Base-by-base conservation (phyloP, 139 green algal species). In the Closterium sp. region DNA sequence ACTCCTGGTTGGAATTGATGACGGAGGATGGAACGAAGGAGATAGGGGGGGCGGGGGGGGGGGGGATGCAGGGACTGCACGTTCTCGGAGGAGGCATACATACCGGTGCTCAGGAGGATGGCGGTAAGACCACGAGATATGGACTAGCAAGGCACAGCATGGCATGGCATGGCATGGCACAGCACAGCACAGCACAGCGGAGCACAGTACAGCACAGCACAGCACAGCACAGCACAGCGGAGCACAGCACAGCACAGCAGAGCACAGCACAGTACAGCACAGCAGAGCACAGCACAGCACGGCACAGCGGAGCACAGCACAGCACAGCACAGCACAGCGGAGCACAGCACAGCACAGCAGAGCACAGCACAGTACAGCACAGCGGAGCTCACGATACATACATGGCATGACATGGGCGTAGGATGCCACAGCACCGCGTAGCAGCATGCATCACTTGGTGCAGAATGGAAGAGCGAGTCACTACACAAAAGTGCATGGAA, bases 271-370 rank as follows among this genome's bases (percentile, higher is more conserved):
- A n/a, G n/a, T n/a, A n/a, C n/a, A n/a, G n/a, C n/a, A n/a, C n/a
- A n/a, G n/a, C n/a, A n/a, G n/a, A n/a, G n/a, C n/a, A n/a, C n/a
- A n/a, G n/a, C n/a, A n/a, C n/a, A n/a, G n/a, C n/a, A n/a, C n/a
- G n/a, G n/a, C n/a, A n/a, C n/a, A n/a, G n/a, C n/a, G n/a, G n/a
- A n/a, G n/a, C n/a, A n/a, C n/a, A n/a, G n/a, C n/a, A n/a, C n/a
- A n/a, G n/a, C n/a, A n/a, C n/a, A n/a, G n/a, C 64, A 83, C 64
- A 83, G 64, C 64, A 83, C 64, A 83, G 64, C 64, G 64, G 12
- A 83, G 64, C 64, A 83, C 64, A 83, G 64, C 64, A 90, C n/a
- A 90, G 43, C 55, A 66, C 28, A 90, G 86, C 55, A 34, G 31
- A 7, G 86, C 30, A 34, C 28, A 31, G 64, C 86, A 90, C 86